Base-by-base conservation (phyloP, 306 rosid genomes). In the Fragaria iinumae region DNA sequence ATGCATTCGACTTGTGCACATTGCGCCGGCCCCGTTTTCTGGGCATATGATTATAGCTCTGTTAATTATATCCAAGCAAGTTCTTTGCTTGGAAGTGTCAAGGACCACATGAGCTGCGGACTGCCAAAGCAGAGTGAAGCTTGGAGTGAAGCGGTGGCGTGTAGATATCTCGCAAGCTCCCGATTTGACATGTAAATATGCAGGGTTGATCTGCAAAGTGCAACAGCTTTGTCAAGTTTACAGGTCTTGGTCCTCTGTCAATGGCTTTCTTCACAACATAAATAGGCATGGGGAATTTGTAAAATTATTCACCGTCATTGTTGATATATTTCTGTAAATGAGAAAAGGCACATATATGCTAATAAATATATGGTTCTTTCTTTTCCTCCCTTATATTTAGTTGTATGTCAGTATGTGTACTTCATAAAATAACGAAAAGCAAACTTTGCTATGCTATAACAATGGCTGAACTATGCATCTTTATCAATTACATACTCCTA, bases 101-200 rank as follows among this genome's bases (percentile, higher is more conserved):
- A 72, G 14, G 64, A 53, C 64, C 57, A 68, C 55, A 81, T 44
- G 65, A 75, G 73, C 76, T 11, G 78, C 14, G 29, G 77, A 4
- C 44, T 8, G 39, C 27, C 45, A 73, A 57, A 73, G 76, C 65
- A 59, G 69, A 17, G 69, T 44, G 67, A 74, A 74, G 77, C 69
- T 60, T 36, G 23, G 32, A 59, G 57, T 74, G 43, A 13, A 44
- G 6, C 0, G 48, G 23, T 34, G 78, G 71, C 59, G 32, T 74
- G 78, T 59, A 74, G 32, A 74, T 74, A 74, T 45, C 70, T 11
- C 18, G 70, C 45, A 60, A 44, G 44, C 70, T 41, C 70, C 78
- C 3, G 34, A 45, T 10, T 74, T 74, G 71, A 62, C 78, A 29
- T 74, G 78, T 74, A 74, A 29, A 62, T 74, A 62, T 44, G 59